Evolutionary conservation across 768 basidiomycete species (phyloP), one percentile per base, ranked within the genome.

Genomic region (Lactarius hatsudake): DNA sequence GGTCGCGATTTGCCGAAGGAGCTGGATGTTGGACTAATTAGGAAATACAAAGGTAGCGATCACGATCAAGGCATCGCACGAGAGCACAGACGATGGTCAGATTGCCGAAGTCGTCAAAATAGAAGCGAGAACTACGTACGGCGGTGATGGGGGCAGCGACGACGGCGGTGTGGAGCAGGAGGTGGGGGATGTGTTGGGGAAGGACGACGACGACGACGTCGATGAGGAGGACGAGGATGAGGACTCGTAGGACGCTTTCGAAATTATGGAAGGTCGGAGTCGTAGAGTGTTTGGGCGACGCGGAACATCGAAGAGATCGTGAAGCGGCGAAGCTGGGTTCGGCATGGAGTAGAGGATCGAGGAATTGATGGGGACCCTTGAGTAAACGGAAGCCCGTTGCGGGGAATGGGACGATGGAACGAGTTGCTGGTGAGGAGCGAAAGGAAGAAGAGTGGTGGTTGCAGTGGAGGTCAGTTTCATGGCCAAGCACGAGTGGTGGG

Each of bases 1-100:
- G 69, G 69, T 1, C 67, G 69, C 26, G 56, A 64, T 65, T 70
- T 70, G 64, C 67, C 63, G 61, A 62, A 57, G 1, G 62, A 68
- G 9, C 26, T 56, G 15, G 57, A 38, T 6, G 59, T 43, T 15
- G 62, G 62, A 12, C 69, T 70, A 61, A 66, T 62, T 56, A 58
- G 45, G 60, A 43, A 48, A 62, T 26, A n/a, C 45, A 43, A 42
- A 55, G 43, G 45, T 8, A 26, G 54, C 43, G 61, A 67, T 67
- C 66, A 43, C 18, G 56, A 67, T 67, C 62, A 59, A n/a, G 51
- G n/a, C 36, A 59, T 59, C 18, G 57, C 57, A 28, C 8, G 26
- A 28, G 26, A 28, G 23, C n/a, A 26, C 1, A 51, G 12, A 34
- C 48, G 43, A 56, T 18, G 56, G 61, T 66, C 56, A 62, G 61